These are phyloP conservation scores for Collybiopsis confluens DNA, from an alignment of 768 basidiomycete species.

Conservation along the genomic window DNA sequence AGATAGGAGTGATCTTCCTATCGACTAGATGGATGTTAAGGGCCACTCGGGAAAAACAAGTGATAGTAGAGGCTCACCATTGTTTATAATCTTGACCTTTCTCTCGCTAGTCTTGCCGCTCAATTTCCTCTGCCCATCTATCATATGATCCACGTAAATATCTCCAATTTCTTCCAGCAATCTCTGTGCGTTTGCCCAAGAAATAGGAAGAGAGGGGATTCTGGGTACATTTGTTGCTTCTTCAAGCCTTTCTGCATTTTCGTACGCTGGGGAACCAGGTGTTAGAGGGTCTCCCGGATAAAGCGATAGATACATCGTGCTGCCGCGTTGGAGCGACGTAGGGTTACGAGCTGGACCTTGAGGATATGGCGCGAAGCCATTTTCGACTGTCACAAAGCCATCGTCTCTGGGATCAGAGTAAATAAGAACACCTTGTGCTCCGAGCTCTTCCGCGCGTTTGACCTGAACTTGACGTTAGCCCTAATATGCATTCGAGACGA, in stretches of 20 bases:
- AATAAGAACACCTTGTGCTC: constrained; percentile 56
- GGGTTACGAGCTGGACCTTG: constrained; percentile 65
- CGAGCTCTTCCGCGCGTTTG: constrained; percentile 61
- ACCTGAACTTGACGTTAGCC: constrained; percentile 28
- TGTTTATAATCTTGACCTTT: constrained; percentile 53
- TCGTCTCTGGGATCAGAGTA: constrained; percentile 67
- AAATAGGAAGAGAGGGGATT: constrained; percentile 65
- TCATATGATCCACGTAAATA: constrained; percentile 26
- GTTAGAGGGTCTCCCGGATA: constrained; percentile 46
- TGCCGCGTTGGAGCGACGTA: constrained; percentile 61
- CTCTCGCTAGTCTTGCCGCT: constrained; percentile 21
- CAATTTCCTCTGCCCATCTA: neutral
- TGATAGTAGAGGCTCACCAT: constrained; percentile 29
- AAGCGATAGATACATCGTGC: constrained; percentile 56
- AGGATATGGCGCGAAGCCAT: constrained; percentile 66
- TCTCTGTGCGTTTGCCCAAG: constrained; percentile 58
- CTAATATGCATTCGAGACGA: constrained; percentile 45
- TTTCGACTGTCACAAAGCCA: constrained; percentile 53
- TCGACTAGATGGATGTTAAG: constrained; percentile 15
- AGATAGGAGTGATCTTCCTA: constrained; percentile 57
- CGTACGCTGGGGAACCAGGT: constrained; percentile 64
- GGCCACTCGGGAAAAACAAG: neutral
- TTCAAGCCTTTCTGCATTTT: constrained; percentile 53
- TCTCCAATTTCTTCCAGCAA: constrained; percentile 47
- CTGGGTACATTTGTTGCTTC: constrained; percentile 44